These are phyloP conservation scores for Gaeumannomyces sp. DNA, from an alignment of 2,329 filamentous ascomycete species.

Conservation along the genomic window DNA sequence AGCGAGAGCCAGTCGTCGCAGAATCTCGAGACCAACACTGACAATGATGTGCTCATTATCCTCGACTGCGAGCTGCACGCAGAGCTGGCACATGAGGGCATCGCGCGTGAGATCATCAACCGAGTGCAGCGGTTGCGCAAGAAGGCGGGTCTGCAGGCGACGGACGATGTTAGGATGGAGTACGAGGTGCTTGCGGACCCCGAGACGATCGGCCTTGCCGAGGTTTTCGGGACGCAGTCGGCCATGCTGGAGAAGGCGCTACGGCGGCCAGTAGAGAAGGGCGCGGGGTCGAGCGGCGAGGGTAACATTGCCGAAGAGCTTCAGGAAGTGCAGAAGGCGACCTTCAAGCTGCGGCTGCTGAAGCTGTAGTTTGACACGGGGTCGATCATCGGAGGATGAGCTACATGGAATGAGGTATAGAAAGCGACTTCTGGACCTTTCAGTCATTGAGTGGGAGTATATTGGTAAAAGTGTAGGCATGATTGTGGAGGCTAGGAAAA, in stretches of 20 bases:
- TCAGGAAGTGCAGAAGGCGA: conserved; percentile 13
- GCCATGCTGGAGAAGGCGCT: conserved; percentile 69
- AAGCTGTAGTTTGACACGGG: conserved; percentile 46
- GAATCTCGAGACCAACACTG: conserved; percentile 78
- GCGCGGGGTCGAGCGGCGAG: conserved; percentile 2
- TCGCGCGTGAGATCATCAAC: conserved; percentile 89
- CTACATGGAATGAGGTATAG: neutral
- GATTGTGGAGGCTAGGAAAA: neutral
- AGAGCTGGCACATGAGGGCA: conserved; percentile 79
- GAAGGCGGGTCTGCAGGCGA: conserved; percentile 83
- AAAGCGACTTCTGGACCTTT: neutral
- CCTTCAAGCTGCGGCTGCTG: conserved; percentile 55
- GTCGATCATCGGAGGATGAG: conserved; percentile 19
- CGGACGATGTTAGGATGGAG: conserved; percentile 94
- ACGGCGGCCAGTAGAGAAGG: conserved; percentile 62
- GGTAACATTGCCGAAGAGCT: conserved; percentile 12
- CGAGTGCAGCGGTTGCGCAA: conserved; percentile 89
- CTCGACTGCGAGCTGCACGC: conserved; percentile 71
- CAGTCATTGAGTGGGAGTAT: neutral
- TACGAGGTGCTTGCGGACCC: conserved; percentile 77
- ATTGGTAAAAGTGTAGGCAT: conserved; percentile 9
- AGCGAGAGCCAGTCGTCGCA: conserved; percentile 62
- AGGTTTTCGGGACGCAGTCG: conserved; percentile 63
- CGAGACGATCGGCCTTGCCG: conserved; percentile 65
- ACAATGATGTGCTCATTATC: conserved; percentile 83